Base-by-base conservation (phyloP, 2,329 filamentous ascomycete genomes). In the Trichoderma sp. region DNA sequence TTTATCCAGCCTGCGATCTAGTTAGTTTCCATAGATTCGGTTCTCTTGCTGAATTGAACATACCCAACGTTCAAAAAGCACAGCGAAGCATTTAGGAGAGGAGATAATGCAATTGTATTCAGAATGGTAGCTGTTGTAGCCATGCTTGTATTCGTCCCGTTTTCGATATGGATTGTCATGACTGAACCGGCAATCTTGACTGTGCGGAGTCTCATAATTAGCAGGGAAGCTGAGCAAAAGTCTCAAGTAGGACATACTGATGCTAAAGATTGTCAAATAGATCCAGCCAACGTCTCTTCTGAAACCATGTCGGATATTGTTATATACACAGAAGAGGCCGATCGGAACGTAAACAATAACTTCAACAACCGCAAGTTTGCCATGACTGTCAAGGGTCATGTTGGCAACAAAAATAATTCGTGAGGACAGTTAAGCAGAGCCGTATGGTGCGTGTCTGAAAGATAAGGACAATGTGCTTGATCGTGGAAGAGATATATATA, bases 81-180 rank as follows among this genome's bases (percentile, higher is more conserved):
- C 39, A 43, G 18, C 39, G 39, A 43, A n/a, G 39, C 39, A n/a
- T 43, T 43, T 43, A 43, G 18, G 1, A 43, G 39, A 43, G 39
- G 39, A n/a, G 39, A 43, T n/a, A 43, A 18, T 43, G 39, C 39
- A n/a, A 43, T 18, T 43, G 21, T 59, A 24, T 59, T 59, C 8
- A 59, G 11, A 6, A 59, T 59, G 18, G 56, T 37, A 5, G 56
- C 56, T 10, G 56, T 59, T 24, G 56, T 59, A 11, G 34, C 11
- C 34, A 59, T 21, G 37, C 24, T 59, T 24, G 21, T 34, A 34
- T 59, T 34, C 18, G 18, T 28, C 30, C 56, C 56, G 18, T 59
- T 59, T 59, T 59, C 34, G 34, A 59, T 43, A 4, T 59, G 30
- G 30, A 59, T 43, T 59, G 56, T 59, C 56, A 59, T 59, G 14